Base-by-base conservation (phyloP, 169 alveolate genomes). In the Eimeria sp. region DNA sequence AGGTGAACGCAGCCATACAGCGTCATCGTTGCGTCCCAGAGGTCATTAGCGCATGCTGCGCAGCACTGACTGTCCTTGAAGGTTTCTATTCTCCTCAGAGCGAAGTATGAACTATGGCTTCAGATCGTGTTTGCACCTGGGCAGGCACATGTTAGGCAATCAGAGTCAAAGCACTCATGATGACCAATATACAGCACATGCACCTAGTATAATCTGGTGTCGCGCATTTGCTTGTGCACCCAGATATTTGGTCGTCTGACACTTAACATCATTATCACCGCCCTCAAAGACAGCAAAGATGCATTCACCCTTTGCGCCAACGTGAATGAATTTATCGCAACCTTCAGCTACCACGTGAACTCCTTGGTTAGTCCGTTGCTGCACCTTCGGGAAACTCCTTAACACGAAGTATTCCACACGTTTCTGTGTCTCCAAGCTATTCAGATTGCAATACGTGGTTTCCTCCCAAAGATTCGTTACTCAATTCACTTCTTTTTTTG, bases 11-110 rank as follows among this genome's bases (percentile, higher is more conserved):
- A 43, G 70, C 63, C 43, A 63, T 93, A 18, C 94, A 58, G 65
- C 96, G 96, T n/a, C 96, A 93, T 61, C 84, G 96, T 25, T 54
- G 75, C 40, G 96, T 83, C 34, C 78, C 89, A 4, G 96, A 93
- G 89, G 96, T 93, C 80, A 82, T 93, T 43, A 88, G 86, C 67
- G 93, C 96, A 22, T 88, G 94, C 40, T 93, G 96, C 18, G 93
- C 92, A 16, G 96, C 96, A 2, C 94, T 93, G 51, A 75, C 96
- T 9, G 84, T 47, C 61, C 96, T 93, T 34, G 96, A 93, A 34
- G 82, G 22, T n/a, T 51, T 93, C 94, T 93, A 54, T 57, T 76
- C 96, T 47, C 94, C 90, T 11, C 82, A 88, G 27, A 83, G 90
- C 94, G 96, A 93, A 58, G 96, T 93, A 80, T 5, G 89, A 43